A percentile compares a stretch with the other conserved stretches of the same genome.
These are phyloP conservation scores for Syncephalastrum racemosum DNA, from an alignment of 371 early-diverging fungal genomes.

Conservation along the genomic window DNA sequence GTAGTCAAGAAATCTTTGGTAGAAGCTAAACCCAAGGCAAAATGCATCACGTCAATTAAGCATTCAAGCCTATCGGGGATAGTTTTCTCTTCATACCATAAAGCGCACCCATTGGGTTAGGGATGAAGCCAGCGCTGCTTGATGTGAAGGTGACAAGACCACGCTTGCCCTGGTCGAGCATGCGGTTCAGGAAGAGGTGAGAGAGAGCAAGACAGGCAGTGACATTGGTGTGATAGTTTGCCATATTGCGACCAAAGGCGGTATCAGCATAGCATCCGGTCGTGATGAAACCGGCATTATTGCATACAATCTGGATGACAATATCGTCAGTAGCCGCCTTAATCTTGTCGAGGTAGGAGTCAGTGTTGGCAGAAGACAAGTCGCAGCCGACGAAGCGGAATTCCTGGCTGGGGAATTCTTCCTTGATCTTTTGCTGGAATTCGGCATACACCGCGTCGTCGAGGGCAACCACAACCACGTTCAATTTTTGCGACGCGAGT, in stretches of 20 bases:
- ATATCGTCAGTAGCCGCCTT: constrained; percentile 47
- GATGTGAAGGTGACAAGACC: constrained; percentile 63
- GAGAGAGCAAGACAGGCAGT: constrained; percentile 47
- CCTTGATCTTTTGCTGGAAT: constrained; percentile 40
- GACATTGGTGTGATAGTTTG: constrained; percentile 59
- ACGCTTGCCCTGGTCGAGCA: constrained; percentile 39
- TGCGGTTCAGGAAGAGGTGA: constrained; percentile 54
- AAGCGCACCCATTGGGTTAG: constrained; percentile 56
- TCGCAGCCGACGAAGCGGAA: constrained; percentile 60
- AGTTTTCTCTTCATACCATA: constrained; percentile 33
- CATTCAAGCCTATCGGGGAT: background rate
- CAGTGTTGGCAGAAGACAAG: constrained; percentile 38
- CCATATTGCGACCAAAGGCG: constrained; percentile 39
- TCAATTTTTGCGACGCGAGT: constrained; percentile 54
- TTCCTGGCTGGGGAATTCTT: constrained; percentile 43
- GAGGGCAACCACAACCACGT: constrained; percentile 61
- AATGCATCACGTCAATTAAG: background rate
- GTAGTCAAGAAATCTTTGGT: constrained; percentile 61
- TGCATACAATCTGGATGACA: constrained; percentile 57
- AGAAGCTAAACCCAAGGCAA: constrained; percentile 29
- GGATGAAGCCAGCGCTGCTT: constrained; percentile 58
- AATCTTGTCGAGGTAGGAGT: constrained; percentile 44
- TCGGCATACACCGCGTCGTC: constrained; percentile 42
- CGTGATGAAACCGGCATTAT: constrained; percentile 67
- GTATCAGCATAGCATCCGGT: constrained; percentile 55